These are phyloP conservation scores for Rhodomyrtus psidioides DNA, from an alignment of 441 rosid species.

Conservation along the genomic window DNA sequence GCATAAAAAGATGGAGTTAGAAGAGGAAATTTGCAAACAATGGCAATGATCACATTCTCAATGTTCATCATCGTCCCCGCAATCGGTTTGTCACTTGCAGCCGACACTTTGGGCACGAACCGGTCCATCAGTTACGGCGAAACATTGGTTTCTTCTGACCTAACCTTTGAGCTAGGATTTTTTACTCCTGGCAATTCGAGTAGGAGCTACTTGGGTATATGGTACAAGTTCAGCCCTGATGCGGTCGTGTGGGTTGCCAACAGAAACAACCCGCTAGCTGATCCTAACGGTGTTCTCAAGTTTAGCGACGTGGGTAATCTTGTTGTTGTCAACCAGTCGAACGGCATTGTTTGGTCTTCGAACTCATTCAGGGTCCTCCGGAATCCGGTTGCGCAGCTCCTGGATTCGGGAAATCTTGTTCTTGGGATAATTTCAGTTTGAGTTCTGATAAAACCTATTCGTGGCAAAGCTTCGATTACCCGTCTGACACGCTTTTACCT, in stretches of 20 bases:
- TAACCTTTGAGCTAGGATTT: background rate
- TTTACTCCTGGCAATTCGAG: background rate
- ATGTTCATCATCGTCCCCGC: too few species aligned
- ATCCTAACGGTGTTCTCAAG: background rate
- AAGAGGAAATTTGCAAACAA: too few species aligned
- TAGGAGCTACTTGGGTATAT: background rate
- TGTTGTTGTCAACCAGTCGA: background rate
- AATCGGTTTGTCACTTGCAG: too few species aligned
- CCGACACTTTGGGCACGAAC: background rate
- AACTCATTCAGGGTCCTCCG: background rate
- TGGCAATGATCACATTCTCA: too few species aligned
- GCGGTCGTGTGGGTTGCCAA: background rate
- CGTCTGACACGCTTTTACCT: background rate
- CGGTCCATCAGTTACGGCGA: background rate
- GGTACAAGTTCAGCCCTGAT: background rate
- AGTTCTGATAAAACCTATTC: background rate
- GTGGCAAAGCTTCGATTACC: background rate
- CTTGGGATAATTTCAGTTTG: background rate
- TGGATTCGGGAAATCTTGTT: slow-evolving; percentile 25
- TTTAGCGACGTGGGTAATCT: background rate
- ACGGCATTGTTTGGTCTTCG: slow-evolving; percentile 10
- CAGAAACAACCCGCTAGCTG: background rate
- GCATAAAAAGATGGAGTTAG: too few species aligned
- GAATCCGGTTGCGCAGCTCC: background rate
- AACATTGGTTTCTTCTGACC: background rate